Evolutionary conservation across 1,284 basidiomycete genomes (phyloP).

Genomic region (Pseudozyma pruni): DNA sequence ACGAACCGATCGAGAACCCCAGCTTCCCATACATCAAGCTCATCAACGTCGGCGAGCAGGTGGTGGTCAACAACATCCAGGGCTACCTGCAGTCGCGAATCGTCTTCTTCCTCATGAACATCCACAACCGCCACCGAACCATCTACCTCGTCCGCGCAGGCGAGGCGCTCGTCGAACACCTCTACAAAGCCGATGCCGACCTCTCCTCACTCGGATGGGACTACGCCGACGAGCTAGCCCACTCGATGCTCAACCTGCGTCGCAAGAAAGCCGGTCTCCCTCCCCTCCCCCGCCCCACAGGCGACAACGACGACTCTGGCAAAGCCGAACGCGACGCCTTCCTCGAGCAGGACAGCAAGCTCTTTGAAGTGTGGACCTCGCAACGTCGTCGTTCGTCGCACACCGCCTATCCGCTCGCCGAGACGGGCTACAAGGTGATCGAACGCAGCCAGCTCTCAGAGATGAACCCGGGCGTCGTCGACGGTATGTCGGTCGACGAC

Average conservation of each 20-base stretch:
- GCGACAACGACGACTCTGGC: not conserved
- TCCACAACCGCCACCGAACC: conserved; percentile 88
- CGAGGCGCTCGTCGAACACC: conserved; percentile 86
- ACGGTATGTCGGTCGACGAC: conserved; percentile 89
- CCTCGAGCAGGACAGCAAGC: conserved; percentile 37
- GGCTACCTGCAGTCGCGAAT: conserved; percentile 87
- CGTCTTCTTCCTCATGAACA: conserved; percentile 98
- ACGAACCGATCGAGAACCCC: conserved; percentile 81
- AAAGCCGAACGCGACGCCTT: conserved; percentile 28
- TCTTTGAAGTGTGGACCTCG: conserved; percentile 90
- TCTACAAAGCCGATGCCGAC: conserved; percentile 97
- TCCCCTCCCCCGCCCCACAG: conserved; percentile 17
- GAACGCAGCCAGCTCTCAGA: conserved; percentile 96
- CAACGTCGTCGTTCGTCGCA: conserved; percentile 90
- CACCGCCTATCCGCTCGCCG: conserved; percentile 93
- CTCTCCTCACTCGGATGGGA: conserved; percentile 94
- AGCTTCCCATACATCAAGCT: conserved; percentile 92
- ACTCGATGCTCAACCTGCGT: conserved; percentile 62
- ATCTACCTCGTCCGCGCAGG: conserved; percentile 71
- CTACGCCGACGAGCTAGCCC: conserved; percentile 78
- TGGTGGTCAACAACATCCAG: conserved; percentile 77
- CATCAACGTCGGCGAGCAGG: conserved; percentile 79
- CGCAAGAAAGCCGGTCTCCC: conserved; percentile 34
- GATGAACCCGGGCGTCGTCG: conserved; percentile 86
- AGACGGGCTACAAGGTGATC: conserved; percentile 75